Evolutionary conservation across 2,329 filamentous ascomycete species (phyloP), one percentile per base, ranked within the genome.

Genomic region (Cladobotryum protrusum): DNA sequence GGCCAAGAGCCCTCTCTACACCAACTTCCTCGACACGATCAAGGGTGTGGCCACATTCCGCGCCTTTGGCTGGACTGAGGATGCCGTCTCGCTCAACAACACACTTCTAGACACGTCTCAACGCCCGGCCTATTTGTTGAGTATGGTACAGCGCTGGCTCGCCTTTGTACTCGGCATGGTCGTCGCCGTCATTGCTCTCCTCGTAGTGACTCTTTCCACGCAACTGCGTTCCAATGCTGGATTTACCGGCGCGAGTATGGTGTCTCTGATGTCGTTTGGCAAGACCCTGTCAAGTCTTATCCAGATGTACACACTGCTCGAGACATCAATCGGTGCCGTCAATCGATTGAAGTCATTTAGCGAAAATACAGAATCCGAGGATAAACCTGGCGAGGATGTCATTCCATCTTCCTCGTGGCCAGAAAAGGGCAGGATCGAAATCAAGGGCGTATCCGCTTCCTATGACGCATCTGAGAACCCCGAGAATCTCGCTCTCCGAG

Each of bases 1-100:
- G 59, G 73, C 77, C 1, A 83, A 84, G 55, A 75, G 75, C 1
- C 79, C 79, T 0, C 15, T 64, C 2, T 64, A 64, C 32, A 51
- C 44, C 5, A 37, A 51, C 11, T 54, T 56, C 40, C 45, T 44
- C 8, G 54, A 56, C 14, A 54, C 50, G 2, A 39, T 53, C 9
- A 18, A 47, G 1, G 54, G 54, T 11, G 32, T 56, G 20, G 47
- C 32, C 9, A 52, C 42, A 7, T 39, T 56, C n/a, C 52, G 54
- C 17, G 49, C 54, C 2, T 56, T 56, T 46, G 50, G 43, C 13
- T 56, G 52, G 54, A 14, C 44, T 11, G n/a, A 42, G 3, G 40
- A 48, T 7, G 33, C 40, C n/a, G 13, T 47, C 9, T 45, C 45
- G 4, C n/a, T 49, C 4, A 53, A 50, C 5, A 15, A 47, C 5